Percentiles rank a stretch among this genome's conserved stretches.
Evolutionary conservation across 2,329 filamentous ascomycete genomes (phyloP).

Genomic region (Diaporthe citriasiana): DNA sequence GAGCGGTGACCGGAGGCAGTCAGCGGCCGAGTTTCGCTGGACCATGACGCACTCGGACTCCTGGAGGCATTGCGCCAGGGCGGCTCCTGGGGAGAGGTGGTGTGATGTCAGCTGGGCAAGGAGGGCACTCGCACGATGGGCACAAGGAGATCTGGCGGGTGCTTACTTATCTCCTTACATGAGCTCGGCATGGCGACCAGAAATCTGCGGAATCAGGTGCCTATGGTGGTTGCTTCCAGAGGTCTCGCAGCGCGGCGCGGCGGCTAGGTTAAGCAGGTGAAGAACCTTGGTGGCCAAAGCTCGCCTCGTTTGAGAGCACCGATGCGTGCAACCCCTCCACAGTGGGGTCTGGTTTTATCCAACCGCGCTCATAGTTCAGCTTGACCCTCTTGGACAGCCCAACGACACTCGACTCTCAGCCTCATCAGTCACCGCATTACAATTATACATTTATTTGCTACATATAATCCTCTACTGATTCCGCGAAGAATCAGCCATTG

Average conservation of each 20-base stretch:
- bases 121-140: constrained; percentile 18
- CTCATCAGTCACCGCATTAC: not conserved
- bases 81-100: constrained; percentile 74
- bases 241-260: not conserved
- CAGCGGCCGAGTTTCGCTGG: constrained; percentile 85
- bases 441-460: not conserved
- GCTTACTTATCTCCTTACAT: constrained; percentile 95
- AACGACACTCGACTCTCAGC: not conserved
- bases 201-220: not conserved
- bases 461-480: not conserved
- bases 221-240: constrained; percentile 11
- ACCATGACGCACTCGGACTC: constrained; percentile 97
- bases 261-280: not conserved
- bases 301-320: not conserved
- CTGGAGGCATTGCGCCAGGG: constrained; percentile 94
- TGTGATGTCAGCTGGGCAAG: constrained; percentile 33
- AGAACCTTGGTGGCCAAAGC: constrained; percentile 23
- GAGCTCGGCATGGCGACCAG: constrained; percentile 84
- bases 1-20: constrained; percentile 89
- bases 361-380: too few species aligned
- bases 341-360: constrained; percentile 7
- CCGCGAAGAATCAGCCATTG: not conserved
- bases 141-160: constrained; percentile 26
- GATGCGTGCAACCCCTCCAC: constrained; percentile 12
- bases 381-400: not conserved